Percentiles rank a stretch among this genome's conserved stretches.
These are phyloP conservation scores for Colletotrichum agaves DNA, from an alignment of 2,329 filamentous ascomycete genomes.

Conservation along the genomic window DNA sequence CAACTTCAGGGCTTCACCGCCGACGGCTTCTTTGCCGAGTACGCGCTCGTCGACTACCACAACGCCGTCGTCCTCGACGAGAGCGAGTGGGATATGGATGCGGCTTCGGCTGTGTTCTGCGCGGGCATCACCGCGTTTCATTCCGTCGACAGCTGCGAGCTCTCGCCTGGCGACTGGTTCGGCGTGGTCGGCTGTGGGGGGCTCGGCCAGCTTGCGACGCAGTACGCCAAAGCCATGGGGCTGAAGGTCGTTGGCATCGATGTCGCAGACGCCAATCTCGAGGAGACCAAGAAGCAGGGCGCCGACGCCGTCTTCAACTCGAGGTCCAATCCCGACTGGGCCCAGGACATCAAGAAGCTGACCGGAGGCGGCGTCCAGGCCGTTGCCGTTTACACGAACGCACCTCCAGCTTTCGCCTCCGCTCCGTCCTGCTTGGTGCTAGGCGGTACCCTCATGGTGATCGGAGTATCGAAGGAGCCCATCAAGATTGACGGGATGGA, in stretches of 20 bases:
- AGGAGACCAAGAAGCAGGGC: constrained; percentile 50
- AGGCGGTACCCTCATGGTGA: constrained; percentile 54
- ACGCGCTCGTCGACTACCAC: constrained; percentile 56
- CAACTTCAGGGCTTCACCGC: constrained; percentile 54
- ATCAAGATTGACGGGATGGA: constrained; percentile 52
- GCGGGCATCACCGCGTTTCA: constrained; percentile 60
- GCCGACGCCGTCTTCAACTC: constrained; percentile 57
- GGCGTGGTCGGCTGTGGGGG: constrained; percentile 57
- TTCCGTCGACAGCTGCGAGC: constrained; percentile 50
- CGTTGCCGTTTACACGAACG: constrained; percentile 54
- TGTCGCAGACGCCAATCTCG: constrained; percentile 54
- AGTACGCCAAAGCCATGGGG: constrained; percentile 59
- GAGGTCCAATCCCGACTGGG: constrained; percentile 49
- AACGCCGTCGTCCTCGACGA: constrained; percentile 55
- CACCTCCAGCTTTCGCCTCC: constrained; percentile 49
- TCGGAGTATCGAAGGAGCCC: constrained; percentile 52
- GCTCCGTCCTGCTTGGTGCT: constrained; percentile 50
- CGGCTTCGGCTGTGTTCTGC: constrained; percentile 57
- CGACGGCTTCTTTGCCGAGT: constrained; percentile 60
- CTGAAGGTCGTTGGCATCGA: constrained; percentile 56
- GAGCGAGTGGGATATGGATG: constrained; percentile 45
- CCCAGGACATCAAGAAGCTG: constrained; percentile 52
- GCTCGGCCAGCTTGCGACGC: constrained; percentile 57
- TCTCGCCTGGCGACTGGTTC: constrained; percentile 51
- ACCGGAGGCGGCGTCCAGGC: constrained; percentile 54